Evolutionary conservation across 179 eudicot genomes (phyloP).

Genomic region (Sideroxylon spinosum): DNA sequence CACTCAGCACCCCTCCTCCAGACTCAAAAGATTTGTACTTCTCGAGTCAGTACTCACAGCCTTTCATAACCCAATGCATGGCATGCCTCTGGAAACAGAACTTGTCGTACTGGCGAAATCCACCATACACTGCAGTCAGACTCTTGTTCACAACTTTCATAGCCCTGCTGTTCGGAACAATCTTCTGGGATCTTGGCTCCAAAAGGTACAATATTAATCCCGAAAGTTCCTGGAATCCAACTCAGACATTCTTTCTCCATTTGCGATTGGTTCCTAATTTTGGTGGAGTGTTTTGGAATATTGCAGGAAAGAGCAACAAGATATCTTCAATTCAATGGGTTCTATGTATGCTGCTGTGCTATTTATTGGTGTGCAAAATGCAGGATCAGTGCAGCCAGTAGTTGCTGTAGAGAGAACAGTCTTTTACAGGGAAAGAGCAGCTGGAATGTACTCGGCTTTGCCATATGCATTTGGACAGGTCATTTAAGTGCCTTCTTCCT

Average conservation of each 20-base stretch:
- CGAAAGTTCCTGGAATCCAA: background rate
- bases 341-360: conserved; percentile 43
- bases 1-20: conserved; percentile 53
- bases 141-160: conserved; percentile 57
- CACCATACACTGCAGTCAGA: conserved; percentile 68
- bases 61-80: conserved; percentile 45
- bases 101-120: conserved; percentile 84
- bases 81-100: conserved; percentile 88
- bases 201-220: conserved; percentile 32
- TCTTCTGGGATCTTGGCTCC: conserved; percentile 67
- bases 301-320: conserved; percentile 25
- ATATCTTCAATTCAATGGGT: conserved; percentile 43
- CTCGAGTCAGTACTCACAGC: conserved; percentile 56
- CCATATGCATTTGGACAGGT: conserved; percentile 49
- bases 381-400: conserved; percentile 35
- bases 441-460: conserved; percentile 48
- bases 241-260: background rate
- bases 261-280: background rate
- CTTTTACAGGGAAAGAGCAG: conserved; percentile 45
- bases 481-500: background rate
- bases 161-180: conserved; percentile 63
- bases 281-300: background rate
- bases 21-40: conserved; percentile 67
- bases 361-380: conserved; percentile 35
- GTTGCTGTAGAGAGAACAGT: conserved; percentile 40